A percentile compares a stretch with the other conserved stretches of the same genome.
These are phyloP conservation scores for Inonotus hispidus DNA, from an alignment of 1,284 basidiomycete genomes.

Conservation along the genomic window DNA sequence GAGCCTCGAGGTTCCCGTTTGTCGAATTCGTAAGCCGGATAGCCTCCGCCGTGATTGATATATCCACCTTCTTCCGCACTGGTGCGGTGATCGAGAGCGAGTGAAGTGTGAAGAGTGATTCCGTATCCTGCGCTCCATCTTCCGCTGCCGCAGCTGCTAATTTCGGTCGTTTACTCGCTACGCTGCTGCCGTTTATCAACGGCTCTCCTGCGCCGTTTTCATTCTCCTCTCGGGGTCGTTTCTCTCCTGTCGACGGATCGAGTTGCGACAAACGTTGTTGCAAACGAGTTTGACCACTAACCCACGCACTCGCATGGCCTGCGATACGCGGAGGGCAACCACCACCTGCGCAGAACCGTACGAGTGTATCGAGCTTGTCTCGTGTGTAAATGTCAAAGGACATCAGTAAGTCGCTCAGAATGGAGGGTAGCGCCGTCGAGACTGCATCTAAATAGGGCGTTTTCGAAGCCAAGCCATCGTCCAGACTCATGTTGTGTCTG, in stretches of 20 bases:
- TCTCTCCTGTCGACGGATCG: slow-evolving; percentile 1
- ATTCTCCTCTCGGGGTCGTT: slow-evolving; percentile 8
- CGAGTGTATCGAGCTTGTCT: slow-evolving; percentile 15
- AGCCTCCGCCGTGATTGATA: slow-evolving; percentile 44
- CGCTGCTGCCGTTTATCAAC: slow-evolving; percentile 2
- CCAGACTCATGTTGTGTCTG: neutral
- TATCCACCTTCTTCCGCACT: slow-evolving; percentile 64
- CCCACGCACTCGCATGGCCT: slow-evolving; percentile 14
- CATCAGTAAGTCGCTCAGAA: slow-evolving; percentile 12
- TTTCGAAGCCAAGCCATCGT: neutral
- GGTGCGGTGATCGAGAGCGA: slow-evolving; percentile 58
- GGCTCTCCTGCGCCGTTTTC: neutral
- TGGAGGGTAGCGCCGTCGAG: slow-evolving; percentile 10
- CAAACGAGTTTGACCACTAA: slow-evolving; percentile 11
- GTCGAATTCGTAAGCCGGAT: slow-evolving; percentile 46
- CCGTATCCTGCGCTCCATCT: slow-evolving; percentile 30
- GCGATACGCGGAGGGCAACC: slow-evolving; percentile 13
- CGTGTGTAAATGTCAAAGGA: slow-evolving; percentile 12
- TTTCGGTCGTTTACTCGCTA: slow-evolving; percentile 15
- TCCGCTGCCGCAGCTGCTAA: neutral
- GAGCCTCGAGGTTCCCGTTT: slow-evolving; percentile 39
- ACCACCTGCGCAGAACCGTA: slow-evolving; percentile 13
- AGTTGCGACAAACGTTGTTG: slow-evolving; percentile 1
- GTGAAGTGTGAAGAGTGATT: slow-evolving; percentile 48
- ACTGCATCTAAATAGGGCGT: slow-evolving; percentile 18